Evolutionary conservation across 768 basidiomycete genomes (phyloP), one percentile per base, ranked within the genome.

Genomic region (Rhodotorula paludigena): DNA sequence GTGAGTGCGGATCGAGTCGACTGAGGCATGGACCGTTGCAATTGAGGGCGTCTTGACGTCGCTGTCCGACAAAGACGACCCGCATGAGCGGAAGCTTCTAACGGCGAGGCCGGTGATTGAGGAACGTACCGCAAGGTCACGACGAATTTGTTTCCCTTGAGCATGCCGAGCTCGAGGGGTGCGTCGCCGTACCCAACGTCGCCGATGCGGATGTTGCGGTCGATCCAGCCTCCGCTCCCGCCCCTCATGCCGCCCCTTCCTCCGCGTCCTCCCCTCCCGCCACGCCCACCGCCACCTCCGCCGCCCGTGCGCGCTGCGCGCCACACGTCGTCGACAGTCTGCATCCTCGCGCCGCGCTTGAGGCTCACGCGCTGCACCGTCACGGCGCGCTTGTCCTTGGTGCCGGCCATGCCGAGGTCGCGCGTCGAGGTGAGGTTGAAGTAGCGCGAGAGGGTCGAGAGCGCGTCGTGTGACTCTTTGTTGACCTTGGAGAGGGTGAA

Each of bases 401-500:
- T 99, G 1, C 96, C 96, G 7, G 92, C 90, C 33, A 92, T 88
- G 32, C 87, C 85, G 14, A 99, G 81, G 75, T 94, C 90, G 78
- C 89, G 92, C 57, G 85, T 77, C 32, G 81, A 85, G 65, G 87
- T 85, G 33, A 68, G 48, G 68, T 88, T 86, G n/a, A 97, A 81
- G 38, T 83, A 82, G 21, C 92, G 86, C 25, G 89, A 82, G 39
- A 99, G 80, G 74, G 93, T 82, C 2, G 85, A 82, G 30, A 99
- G 84, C 3, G 90, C 91, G 76, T 98, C 96, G 76, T 96, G 92
- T 6, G 92, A 96, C 76, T 99, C 96, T 51, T 96, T 87, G 77
- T 99, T 99, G 30, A 92, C 90, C 80, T 99, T 99, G 77, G 94
- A 92, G 41, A 99, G 80, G 2, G 90, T 96, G 78, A 98, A 96